A percentile compares a stretch with the other conserved stretches of the same genome.
These are phyloP conservation scores for Acacia crassicarpa DNA, from an alignment of 306 rosid genomes.

Conservation along the genomic window DNA sequence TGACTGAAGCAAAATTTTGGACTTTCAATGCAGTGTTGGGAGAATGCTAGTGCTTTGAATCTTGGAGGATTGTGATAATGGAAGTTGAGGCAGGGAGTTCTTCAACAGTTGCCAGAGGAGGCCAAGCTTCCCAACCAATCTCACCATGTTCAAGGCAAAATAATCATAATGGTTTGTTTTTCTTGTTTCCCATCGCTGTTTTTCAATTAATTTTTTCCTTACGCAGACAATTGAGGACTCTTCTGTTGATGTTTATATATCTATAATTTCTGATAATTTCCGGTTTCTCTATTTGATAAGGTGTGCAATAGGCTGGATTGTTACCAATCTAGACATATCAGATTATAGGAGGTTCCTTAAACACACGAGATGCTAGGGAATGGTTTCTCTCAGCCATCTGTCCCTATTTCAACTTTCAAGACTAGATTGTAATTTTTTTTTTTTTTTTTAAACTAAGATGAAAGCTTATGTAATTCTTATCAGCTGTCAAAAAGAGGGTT, in stretches of 20 bases:
- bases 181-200: slow-evolving; percentile 9
- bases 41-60: slow-evolving; percentile 31
- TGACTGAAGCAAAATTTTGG: slow-evolving; percentile 12
- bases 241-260: slow-evolving; percentile 9
- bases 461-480: neutral
- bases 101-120: slow-evolving; percentile 28
- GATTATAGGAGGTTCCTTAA: neutral
- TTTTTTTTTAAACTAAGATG: slow-evolving; percentile 22
- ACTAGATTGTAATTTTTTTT: slow-evolving; percentile 13
- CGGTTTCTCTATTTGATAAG: neutral
- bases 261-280: neutral
- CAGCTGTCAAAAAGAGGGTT: neutral
- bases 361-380: neutral
- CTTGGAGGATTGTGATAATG: slow-evolving; percentile 36
- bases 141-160: slow-evolving; percentile 14
- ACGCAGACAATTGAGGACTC: slow-evolving; percentile 8
- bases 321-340: slow-evolving; percentile 10
- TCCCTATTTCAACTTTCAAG: slow-evolving; percentile 2
- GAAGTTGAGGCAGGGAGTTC: slow-evolving; percentile 45
- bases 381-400: neutral
- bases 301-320: slow-evolving; percentile 14
- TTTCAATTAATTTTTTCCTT: slow-evolving; percentile 13
- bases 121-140: slow-evolving; percentile 1
- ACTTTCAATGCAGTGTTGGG: slow-evolving; percentile 26
- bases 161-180: slow-evolving; percentile 33